Conservation (phyloP, 768 basidiomycete genomes). For the Sarcomyxa edulis region DNA sequence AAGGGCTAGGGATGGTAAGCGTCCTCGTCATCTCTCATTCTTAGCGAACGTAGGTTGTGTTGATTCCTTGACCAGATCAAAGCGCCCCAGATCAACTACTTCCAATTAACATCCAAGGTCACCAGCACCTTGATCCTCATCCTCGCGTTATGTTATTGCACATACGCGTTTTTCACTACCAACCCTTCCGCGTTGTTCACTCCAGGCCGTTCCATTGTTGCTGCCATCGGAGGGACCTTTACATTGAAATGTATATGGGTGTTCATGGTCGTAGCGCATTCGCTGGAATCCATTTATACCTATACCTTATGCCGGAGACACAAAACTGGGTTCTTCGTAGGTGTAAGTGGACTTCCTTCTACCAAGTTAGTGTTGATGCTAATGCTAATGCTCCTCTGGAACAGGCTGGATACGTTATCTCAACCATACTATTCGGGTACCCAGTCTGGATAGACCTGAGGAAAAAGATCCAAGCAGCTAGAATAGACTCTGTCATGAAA, state of each 20-base stretch:
- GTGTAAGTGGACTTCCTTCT: slow-evolving; percentile 19
- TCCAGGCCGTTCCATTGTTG: slow-evolving; percentile 26
- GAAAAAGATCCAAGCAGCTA: slow-evolving; percentile 54
- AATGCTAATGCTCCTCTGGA: background rate
- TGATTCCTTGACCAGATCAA: slow-evolving; percentile 39
- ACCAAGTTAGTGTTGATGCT: background rate
- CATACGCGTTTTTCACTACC: slow-evolving; percentile 15
- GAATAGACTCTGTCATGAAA: slow-evolving; percentile 82
- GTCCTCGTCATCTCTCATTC: background rate
- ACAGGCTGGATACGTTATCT: slow-evolving; percentile 49
- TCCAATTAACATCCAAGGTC: slow-evolving; percentile 35
- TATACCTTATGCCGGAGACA: slow-evolving; percentile 44
- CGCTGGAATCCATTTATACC: slow-evolving; percentile 43
- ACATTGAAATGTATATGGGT: slow-evolving; percentile 26
- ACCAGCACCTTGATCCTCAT: slow-evolving; percentile 24
- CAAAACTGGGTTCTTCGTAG: slow-evolving; percentile 35
- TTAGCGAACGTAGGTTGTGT: background rate
- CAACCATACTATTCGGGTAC: slow-evolving; percentile 48
- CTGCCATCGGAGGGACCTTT: slow-evolving; percentile 21
- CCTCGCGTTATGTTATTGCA: slow-evolving; percentile 22
- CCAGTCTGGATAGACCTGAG: slow-evolving; percentile 52
- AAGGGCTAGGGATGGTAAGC: slow-evolving; percentile 73
- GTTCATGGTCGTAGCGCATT: slow-evolving; percentile 31
- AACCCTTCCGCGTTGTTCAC: slow-evolving; percentile 21
- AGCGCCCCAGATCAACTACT: slow-evolving; percentile 54